These are phyloP conservation scores for Suhomyces bokatorum DNA, from an alignment of 1,139 yeast species.

Conservation along the genomic window DNA sequence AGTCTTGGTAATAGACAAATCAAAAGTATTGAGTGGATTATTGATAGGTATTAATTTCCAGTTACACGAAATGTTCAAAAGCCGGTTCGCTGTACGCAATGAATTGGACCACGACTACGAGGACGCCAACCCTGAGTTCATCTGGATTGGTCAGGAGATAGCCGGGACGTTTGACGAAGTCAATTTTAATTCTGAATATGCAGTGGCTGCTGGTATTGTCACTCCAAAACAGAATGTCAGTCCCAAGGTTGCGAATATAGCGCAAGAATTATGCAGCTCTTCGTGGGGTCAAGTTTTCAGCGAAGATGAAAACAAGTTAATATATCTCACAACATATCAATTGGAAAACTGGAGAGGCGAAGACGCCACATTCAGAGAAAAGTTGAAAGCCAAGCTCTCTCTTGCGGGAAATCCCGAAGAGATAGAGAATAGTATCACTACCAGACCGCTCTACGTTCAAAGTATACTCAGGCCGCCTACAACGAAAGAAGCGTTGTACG, in stretches of 20 bases:
- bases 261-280: conserved; percentile 40
- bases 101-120: conserved; percentile 6
- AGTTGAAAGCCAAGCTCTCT: conserved; percentile 20
- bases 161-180: conserved; percentile 26
- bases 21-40: conserved; percentile 29
- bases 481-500: conserved; percentile 17
- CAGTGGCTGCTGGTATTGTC: conserved; percentile 34
- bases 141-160: conserved; percentile 40
- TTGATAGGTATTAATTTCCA: conserved; percentile 31
- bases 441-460: conserved; percentile 26
- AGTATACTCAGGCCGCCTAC: conserved; percentile 27
- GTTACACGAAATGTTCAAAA: conserved; percentile 24
- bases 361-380: conserved; percentile 16
- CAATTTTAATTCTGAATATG: conserved; percentile 29
- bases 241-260: conserved; percentile 18
- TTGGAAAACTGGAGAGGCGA: conserved; percentile 30
- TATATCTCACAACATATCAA: conserved; percentile 39
- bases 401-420: conserved; percentile 1
- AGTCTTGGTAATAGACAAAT: conserved; percentile 33
- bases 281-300: conserved; percentile 41
- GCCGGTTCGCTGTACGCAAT: conserved; percentile 20
- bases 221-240: conserved; percentile 31
- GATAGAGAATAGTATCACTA: neutral
- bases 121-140: conserved; percentile 24
- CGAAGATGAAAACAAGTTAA: conserved; percentile 24